Conservation (phyloP, 1,139 yeast species). For the Blastobotrys serpentis region DNA sequence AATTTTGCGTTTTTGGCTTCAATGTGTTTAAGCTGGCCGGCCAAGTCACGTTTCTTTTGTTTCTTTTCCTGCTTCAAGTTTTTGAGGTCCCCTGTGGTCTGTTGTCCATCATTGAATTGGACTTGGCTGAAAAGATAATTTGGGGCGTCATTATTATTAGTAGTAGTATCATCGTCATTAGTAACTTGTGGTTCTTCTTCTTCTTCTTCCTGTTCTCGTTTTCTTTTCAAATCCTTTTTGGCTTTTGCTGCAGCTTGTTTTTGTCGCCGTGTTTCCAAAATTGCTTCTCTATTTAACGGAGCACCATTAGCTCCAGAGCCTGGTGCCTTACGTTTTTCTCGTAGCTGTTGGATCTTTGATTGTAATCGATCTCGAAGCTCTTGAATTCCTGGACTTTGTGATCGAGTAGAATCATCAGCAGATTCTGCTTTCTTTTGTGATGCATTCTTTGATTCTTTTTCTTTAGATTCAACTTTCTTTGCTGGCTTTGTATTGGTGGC, state of each 20-base stretch:
- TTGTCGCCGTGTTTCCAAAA: constrained; percentile 41
- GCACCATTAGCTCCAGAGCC: constrained; percentile 81
- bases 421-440: constrained; percentile 19
- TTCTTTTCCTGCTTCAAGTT: constrained; percentile 58
- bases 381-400: constrained; percentile 42
- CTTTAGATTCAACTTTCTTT: constrained; percentile 13
- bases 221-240: constrained; percentile 41
- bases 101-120: constrained; percentile 76
- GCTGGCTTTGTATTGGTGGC: background rate
- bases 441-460: constrained; percentile 10
- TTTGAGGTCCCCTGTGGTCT: constrained; percentile 73
- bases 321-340: constrained; percentile 86
- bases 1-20: constrained; percentile 72
- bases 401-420: background rate
- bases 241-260: constrained; percentile 45
- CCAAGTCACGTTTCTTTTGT: constrained; percentile 86
- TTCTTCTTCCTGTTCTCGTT: constrained; percentile 29
- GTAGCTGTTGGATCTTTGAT: constrained; percentile 63
- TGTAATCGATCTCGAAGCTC: constrained; percentile 72
- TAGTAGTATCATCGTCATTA: constrained; percentile 34
- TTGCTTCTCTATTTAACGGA: constrained; percentile 55
- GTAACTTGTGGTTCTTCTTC: constrained; percentile 19
- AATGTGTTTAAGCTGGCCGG: constrained; percentile 74
- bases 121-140: constrained; percentile 73
- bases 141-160: constrained; percentile 33